phyloP scores from a whole-genome alignment of 2,329 filamentous ascomycete genomes.

The Falciphora oryzae region DNA sequence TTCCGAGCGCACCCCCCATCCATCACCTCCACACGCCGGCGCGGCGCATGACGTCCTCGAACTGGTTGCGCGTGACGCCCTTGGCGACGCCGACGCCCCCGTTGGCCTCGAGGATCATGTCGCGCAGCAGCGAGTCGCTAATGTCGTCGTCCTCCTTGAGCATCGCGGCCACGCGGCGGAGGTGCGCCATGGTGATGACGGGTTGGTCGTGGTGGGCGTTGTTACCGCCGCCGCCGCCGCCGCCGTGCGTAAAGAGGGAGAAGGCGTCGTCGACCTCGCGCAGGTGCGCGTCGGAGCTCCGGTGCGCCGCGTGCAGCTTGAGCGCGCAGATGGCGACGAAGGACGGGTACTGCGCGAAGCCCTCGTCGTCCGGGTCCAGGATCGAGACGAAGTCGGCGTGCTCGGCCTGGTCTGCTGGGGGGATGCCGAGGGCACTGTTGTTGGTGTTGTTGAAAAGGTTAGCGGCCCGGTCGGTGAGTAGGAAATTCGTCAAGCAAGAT shows the following conservation, averaged over 20 bases:
- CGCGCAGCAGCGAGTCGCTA: constrained; percentile 67
- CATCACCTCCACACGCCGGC: constrained; percentile 74
- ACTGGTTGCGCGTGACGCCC: constrained; percentile 73
- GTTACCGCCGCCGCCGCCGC: constrained; percentile 13
- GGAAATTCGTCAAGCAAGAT: no score
- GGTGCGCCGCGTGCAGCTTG: constrained; percentile 62
- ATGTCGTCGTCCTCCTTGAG: constrained; percentile 78
- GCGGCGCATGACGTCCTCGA: constrained; percentile 77
- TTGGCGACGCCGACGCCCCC: constrained; percentile 65
- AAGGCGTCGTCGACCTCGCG: constrained; percentile 78
- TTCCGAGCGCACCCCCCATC: neutral
- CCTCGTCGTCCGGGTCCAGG: constrained; percentile 76
- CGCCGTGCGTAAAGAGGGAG: constrained; percentile 63
- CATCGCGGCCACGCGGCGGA: constrained; percentile 72
- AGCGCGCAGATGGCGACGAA: constrained; percentile 88
- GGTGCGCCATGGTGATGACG: constrained; percentile 73
- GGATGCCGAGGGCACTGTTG: constrained; percentile 74
- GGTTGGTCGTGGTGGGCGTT: constrained; percentile 25
- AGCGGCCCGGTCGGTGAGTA: no score
- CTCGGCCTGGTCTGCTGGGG: constrained; percentile 57
- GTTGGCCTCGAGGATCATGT: constrained; percentile 96
- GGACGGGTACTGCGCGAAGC: constrained; percentile 69
- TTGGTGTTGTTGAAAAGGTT: neutral
- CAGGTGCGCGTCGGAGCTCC: constrained; percentile 48
- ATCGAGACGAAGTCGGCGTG: constrained; percentile 70